These are phyloP conservation scores for Wickerhamomyces sp. DNA, from an alignment of 1,139 yeast species.

Conservation along the genomic window DNA sequence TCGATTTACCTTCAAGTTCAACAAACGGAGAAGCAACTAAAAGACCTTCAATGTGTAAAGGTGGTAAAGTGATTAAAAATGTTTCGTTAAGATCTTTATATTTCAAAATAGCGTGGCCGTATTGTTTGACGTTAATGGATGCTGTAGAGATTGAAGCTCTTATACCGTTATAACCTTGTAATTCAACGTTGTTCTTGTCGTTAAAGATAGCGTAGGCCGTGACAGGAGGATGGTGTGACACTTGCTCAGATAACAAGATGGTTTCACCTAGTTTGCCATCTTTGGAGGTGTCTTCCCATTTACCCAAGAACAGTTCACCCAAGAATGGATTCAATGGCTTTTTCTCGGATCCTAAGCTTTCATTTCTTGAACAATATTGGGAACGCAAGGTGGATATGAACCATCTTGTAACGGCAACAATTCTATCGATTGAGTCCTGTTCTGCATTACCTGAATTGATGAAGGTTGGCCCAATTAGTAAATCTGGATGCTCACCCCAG, in stretches of 20 bases:
- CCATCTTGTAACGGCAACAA: slow-evolving; percentile 84
- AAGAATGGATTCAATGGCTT: slow-evolving; percentile 93
- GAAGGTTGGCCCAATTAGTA: slow-evolving; percentile 66
- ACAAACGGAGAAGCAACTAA: slow-evolving; percentile 87
- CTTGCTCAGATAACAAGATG: slow-evolving; percentile 79
- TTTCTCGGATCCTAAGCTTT: slow-evolving; percentile 87
- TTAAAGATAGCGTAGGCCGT: slow-evolving; percentile 82
- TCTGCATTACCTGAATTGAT: slow-evolving; percentile 31
- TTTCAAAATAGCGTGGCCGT: slow-evolving; percentile 79
- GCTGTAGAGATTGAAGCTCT: slow-evolving; percentile 80
- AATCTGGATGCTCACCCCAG: slow-evolving; percentile 88
- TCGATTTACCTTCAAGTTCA: slow-evolving; percentile 81
- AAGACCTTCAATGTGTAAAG: slow-evolving; percentile 93
- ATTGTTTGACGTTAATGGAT: slow-evolving; percentile 78
- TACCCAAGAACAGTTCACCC: slow-evolving; percentile 89
- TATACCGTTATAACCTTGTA: slow-evolving; percentile 88
- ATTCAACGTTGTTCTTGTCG: slow-evolving; percentile 58
- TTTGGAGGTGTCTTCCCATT: slow-evolving; percentile 57
- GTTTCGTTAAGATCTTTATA: slow-evolving; percentile 59
- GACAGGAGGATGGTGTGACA: slow-evolving; percentile 92
- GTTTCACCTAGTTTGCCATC: slow-evolving; percentile 63
- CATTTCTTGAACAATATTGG: slow-evolving; percentile 90
- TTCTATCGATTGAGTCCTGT: slow-evolving; percentile 49
- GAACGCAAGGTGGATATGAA: slow-evolving; percentile 87
- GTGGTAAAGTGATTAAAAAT: slow-evolving; percentile 84